Percentiles rank a stretch among this genome's conserved stretches.
Evolutionary conservation across 352 stramenopile species (phyloP).

Genomic region (Globisporangium uncinulatum): DNA sequence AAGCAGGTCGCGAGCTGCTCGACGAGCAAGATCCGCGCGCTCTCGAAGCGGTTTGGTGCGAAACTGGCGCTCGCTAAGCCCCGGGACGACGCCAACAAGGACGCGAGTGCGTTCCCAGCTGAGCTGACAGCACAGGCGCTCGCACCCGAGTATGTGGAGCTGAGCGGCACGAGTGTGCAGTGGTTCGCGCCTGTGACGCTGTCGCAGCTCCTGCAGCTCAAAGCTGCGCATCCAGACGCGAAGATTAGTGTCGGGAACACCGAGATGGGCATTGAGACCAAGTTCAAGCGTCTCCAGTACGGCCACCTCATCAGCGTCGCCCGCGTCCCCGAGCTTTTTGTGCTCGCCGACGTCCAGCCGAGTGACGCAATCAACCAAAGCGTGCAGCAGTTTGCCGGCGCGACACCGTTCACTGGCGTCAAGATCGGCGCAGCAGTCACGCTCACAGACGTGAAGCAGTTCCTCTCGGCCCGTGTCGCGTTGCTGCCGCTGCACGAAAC

Average conservation of each 20-base stretch:
- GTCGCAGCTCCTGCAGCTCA: slow-evolving; percentile 82
- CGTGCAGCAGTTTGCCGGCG: slow-evolving; percentile 19
- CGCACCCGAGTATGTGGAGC: slow-evolving; percentile 51
- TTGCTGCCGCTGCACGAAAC: slow-evolving; percentile 36
- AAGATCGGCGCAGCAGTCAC: slow-evolving; percentile 80
- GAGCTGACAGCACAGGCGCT: slow-evolving; percentile 58
- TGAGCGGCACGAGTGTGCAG: slow-evolving; percentile 66
- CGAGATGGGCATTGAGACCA: slow-evolving; percentile 95
- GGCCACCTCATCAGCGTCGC: slow-evolving; percentile 61
- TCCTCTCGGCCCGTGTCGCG: slow-evolving; percentile 33
- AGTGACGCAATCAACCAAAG: slow-evolving; percentile 51
- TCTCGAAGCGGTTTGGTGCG: slow-evolving; percentile 30
- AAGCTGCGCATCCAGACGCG: slow-evolving; percentile 68
- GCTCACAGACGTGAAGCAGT: slow-evolving; percentile 65
- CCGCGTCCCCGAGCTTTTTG: slow-evolving; percentile 56
- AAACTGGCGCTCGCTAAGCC: slow-evolving; percentile 17
- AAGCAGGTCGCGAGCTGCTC: slow-evolving; percentile 53
- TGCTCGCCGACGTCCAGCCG: slow-evolving; percentile 27
- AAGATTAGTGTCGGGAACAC: slow-evolving; percentile 97
- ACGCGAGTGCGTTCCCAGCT: slow-evolving; percentile 34
- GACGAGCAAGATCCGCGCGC: slow-evolving; percentile 58
- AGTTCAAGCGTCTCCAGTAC: slow-evolving; percentile 90
- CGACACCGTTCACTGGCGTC: slow-evolving; percentile 48
- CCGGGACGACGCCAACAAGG: slow-evolving; percentile 1
- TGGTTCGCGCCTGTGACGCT: slow-evolving; percentile 93